Evolutionary conservation across 208 protist genomes (phyloP), one percentile per base, ranked within the genome.

Genomic region (Trypanosoma avium): DNA sequence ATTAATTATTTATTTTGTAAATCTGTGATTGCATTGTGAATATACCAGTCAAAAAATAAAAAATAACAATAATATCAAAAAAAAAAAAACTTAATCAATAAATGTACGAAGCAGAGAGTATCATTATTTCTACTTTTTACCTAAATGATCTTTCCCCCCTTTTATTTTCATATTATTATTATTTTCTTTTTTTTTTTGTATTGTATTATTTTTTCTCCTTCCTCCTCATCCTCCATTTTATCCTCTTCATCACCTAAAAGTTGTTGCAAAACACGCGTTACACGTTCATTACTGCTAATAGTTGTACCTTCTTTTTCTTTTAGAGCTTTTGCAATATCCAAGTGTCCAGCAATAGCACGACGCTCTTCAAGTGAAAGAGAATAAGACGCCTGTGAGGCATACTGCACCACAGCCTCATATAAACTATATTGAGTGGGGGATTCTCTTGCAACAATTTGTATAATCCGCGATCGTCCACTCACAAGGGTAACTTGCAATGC

Each of bases 401-500:
- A 32, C 2, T 47, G 17, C 53, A 69, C 40, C 29, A 67, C 55
- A 22, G 71, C 65, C 32, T 35, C 36, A 61, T 82, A 88, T 13
- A 92, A 29, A 40, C 36, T 45, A 46, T 74, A 52, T 9, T 70
- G 54, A 21, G 52, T 42, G 3, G 86, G 79, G 4, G 82, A 80
- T 1, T 73, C 49, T 21, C 54, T 49, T 9, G 67, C 68, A 6
- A 88, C 77, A 13, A 21, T 33, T 5, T 70, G 45, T 40, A 87
- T 61, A 46, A 93, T 50, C 10, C 47, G 24, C 9, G 75, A 69
- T 19, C 76, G 54, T 19, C 57, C 59, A 59, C 72, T 81, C 8
- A 77, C 75, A 4, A 85, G 36, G 6, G 81, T 83, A 0, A 90
- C 72, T 42, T 38, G 72, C 33, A 93, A 73, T 10, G 86, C 86